Evolutionary conservation across 495 filamentous ascomycete genomes (phyloP).

Genomic region (Apodospora peruviana): DNA sequence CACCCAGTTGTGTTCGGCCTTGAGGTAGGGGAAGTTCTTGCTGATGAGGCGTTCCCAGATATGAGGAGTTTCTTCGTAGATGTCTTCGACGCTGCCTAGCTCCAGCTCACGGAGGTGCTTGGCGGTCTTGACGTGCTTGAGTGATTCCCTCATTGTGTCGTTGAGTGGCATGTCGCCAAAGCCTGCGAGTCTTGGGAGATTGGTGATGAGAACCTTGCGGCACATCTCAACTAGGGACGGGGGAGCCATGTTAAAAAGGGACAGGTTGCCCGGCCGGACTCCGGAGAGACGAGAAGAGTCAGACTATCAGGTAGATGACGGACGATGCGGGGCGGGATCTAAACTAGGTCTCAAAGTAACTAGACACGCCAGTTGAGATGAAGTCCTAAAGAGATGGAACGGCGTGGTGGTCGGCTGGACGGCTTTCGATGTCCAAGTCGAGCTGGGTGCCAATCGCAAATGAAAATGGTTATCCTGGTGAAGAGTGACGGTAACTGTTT

Average conservation of each 20-base stretch:
- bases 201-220: slow-evolving; percentile 21
- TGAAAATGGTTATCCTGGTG: no score
- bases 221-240: slow-evolving; percentile 32
- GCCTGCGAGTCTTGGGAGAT: slow-evolving; percentile 14
- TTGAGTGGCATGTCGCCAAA: slow-evolving; percentile 11
- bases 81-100: slow-evolving; percentile 22
- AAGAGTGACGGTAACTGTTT: no score
- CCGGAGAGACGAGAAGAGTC: background rate
- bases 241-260: slow-evolving; percentile 14
- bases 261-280: background rate
- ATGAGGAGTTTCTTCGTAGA: slow-evolving; percentile 24
- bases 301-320: background rate
- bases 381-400: no score
- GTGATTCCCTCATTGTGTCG: slow-evolving; percentile 10
- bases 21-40: slow-evolving; percentile 23
- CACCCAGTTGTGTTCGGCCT: slow-evolving; percentile 16
- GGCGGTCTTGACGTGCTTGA: slow-evolving; percentile 25
- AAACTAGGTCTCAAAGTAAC: no score
- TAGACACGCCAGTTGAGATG: no score
- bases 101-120: slow-evolving; percentile 33
- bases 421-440: no score
- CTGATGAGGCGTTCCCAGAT: slow-evolving; percentile 37
- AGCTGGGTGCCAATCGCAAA: no score
- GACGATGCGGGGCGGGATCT: no score
- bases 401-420: no score